Conservation (phyloP, 768 basidiomycete species). For the Amanita thiersii region DNA sequence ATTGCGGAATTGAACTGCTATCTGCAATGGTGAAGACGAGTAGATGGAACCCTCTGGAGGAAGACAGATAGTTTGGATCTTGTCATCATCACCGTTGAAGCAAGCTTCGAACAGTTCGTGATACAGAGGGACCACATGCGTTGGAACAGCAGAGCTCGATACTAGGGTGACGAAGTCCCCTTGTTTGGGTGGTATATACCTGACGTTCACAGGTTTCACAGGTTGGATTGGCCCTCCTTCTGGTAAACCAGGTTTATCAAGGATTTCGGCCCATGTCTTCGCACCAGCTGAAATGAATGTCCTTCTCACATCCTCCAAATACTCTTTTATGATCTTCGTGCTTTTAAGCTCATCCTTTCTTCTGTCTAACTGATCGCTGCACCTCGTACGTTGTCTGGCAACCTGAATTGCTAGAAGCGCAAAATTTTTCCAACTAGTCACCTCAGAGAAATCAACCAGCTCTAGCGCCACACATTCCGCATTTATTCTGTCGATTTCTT, state of each 20-base stretch:
- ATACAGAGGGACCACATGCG: not conserved
- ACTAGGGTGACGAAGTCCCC: not conserved
- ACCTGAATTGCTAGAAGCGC: not conserved
- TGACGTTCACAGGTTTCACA: not conserved
- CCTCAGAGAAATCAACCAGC: not conserved
- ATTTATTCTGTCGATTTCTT: not conserved
- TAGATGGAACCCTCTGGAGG: slow-evolving; percentile 25
- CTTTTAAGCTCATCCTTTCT: not conserved
- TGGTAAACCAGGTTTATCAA: not conserved
- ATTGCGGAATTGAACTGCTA: slow-evolving; percentile 27
- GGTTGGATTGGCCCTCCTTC: not conserved
- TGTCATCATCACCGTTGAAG: slow-evolving; percentile 21
- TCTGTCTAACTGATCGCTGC: not conserved
- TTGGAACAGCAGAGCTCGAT: not conserved
- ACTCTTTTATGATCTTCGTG: slow-evolving; percentile 1
- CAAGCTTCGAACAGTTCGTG: slow-evolving; percentile 6
- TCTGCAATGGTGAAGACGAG: slow-evolving; percentile 28
- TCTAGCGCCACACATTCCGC: too few species aligned
- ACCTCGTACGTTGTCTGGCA: too few species aligned
- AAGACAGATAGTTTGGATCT: slow-evolving; percentile 44
- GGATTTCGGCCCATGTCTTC: slow-evolving; percentile 3
- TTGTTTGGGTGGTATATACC: not conserved
- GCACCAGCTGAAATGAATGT: slow-evolving; percentile 2
- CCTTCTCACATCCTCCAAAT: slow-evolving; percentile 1
- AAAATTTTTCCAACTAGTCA: slow-evolving; percentile 4